Evolutionary conservation across 768 basidiomycete species (phyloP).

Genomic region (Collybia sordida): DNA sequence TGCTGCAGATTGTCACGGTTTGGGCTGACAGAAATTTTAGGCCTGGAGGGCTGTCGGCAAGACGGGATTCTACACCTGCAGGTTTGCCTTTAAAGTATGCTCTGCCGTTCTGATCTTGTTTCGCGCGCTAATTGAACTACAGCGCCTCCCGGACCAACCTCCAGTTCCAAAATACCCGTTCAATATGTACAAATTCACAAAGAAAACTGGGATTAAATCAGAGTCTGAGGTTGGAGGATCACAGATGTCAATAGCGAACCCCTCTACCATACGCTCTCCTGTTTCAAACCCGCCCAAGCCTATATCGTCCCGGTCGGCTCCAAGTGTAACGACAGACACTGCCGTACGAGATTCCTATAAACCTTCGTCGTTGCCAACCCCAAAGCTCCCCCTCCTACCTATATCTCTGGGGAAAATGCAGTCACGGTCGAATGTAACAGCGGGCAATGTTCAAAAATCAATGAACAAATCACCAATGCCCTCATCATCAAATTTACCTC

Average conservation of each 20-base stretch:
- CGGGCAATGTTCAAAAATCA: too few relatives aligned
- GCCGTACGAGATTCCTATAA: too few relatives aligned
- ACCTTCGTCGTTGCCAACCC: too few relatives aligned
- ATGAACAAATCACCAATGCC: too few relatives aligned
- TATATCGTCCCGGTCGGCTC: too few relatives aligned
- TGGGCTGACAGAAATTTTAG: slow-evolving; percentile 1
- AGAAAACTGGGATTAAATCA: background rate
- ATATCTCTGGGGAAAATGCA: too few relatives aligned
- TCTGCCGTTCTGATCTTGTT: background rate
- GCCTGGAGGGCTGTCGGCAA: slow-evolving; percentile 17
- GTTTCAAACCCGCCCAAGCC: too few relatives aligned
- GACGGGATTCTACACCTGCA: slow-evolving; percentile 19
- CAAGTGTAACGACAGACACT: too few relatives aligned
- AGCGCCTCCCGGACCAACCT: slow-evolving; percentile 3
- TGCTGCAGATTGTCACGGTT: background rate
- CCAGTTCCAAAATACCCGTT: background rate
- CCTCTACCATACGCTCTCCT: background rate
- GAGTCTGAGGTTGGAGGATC: background rate
- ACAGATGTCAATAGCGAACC: background rate
- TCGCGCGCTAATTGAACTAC: background rate
- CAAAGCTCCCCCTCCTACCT: too few relatives aligned
- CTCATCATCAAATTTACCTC: too few relatives aligned
- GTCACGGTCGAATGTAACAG: too few relatives aligned
- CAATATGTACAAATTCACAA: background rate
- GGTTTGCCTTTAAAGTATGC: slow-evolving; percentile 19